Conservation (phyloP, 352 stramenopile species). For the Stephanocyclus meneghinianus region DNA sequence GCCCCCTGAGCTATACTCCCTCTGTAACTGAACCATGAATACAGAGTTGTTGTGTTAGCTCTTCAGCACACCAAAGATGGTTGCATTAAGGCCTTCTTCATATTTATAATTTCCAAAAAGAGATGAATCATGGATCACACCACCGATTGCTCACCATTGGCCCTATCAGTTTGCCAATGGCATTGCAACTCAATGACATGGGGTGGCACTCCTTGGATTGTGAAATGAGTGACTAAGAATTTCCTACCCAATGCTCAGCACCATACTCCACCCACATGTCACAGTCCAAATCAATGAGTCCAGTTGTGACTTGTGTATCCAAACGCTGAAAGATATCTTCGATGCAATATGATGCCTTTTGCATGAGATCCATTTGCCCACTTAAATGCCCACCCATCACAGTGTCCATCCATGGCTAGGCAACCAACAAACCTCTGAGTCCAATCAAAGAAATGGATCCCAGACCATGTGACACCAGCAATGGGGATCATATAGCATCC, state of each 20-base stretch:
- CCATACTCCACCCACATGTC: slow-evolving; percentile 10
- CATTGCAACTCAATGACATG: slow-evolving; percentile 11
- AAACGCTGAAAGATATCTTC: slow-evolving; percentile 21
- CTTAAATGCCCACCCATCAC: background rate
- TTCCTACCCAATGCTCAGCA: background rate
- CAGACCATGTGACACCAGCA: slow-evolving; percentile 8
- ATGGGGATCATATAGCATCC: slow-evolving; percentile 32
- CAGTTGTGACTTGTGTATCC: background rate
- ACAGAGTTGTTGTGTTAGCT: slow-evolving; percentile 12
- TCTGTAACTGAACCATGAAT: slow-evolving; percentile 16
- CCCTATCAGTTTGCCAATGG: slow-evolving; percentile 8
- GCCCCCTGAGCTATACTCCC: slow-evolving; percentile 4
- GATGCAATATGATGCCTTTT: slow-evolving; percentile 16
- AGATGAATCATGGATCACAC: slow-evolving; percentile 9
- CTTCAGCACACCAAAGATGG: slow-evolving; percentile 18
- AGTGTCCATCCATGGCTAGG: slow-evolving; percentile 27
- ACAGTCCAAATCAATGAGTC: slow-evolving; percentile 9
- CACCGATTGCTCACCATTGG: slow-evolving; percentile 6
- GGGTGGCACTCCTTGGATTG: background rate
- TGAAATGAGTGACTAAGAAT: slow-evolving; percentile 10
- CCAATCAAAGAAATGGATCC: slow-evolving; percentile 27
- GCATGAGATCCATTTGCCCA: slow-evolving; percentile 16
- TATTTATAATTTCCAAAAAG: slow-evolving; percentile 7
- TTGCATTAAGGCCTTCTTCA: slow-evolving; percentile 7
- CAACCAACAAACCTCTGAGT: slow-evolving; percentile 25